phyloP scores from a whole-genome alignment of 768 basidiomycete genomes.

The Astraeus odoratus region DNA sequence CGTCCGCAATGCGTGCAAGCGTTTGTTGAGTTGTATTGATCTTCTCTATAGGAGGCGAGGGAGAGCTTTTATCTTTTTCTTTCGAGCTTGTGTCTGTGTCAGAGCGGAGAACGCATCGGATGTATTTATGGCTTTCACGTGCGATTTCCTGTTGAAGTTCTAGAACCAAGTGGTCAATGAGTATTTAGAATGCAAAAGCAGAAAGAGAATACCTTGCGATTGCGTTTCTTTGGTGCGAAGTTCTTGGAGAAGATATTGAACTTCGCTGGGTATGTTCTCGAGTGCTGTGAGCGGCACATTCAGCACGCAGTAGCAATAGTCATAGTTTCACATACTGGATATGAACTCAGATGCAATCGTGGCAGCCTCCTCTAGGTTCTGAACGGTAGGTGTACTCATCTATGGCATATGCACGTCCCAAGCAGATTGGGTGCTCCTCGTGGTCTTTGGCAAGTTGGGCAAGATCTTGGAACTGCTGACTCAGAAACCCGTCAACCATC shows the following conservation, averaged over 20 bases:
- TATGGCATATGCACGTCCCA: too few relatives aligned
- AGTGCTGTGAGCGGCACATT: constrained; percentile 27
- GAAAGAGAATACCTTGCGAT: constrained; percentile 33
- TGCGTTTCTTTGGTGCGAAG: constrained; percentile 38
- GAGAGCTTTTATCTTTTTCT: constrained; percentile 29
- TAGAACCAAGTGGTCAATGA: constrained; percentile 7
- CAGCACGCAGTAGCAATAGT: background rate
- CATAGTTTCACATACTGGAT: constrained; percentile 29
- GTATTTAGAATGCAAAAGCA: background rate
- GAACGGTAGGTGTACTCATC: constrained; percentile 28
- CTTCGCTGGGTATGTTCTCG: constrained; percentile 44
- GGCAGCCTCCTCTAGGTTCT: constrained; percentile 43
- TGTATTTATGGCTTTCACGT: constrained; percentile 36
- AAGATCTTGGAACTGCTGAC: too few relatives aligned
- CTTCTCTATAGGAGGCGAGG: constrained; percentile 22
- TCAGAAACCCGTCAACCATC: too few relatives aligned
- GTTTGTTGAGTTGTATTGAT: constrained; percentile 23
- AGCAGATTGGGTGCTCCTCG: too few relatives aligned
- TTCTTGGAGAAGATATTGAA: constrained; percentile 42
- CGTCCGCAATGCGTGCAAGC: constrained; percentile 29
- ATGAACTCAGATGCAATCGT: constrained; percentile 43
- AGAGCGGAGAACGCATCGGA: constrained; percentile 35
- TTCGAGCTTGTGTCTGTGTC: constrained; percentile 23
- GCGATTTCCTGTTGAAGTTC: constrained; percentile 40
- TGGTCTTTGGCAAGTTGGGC: too few relatives aligned